Percentiles rank a stretch among this genome's conserved stretches.
These are phyloP conservation scores for Psidium guajava DNA, from an alignment of 345 rosid species.

Conservation along the genomic window DNA sequence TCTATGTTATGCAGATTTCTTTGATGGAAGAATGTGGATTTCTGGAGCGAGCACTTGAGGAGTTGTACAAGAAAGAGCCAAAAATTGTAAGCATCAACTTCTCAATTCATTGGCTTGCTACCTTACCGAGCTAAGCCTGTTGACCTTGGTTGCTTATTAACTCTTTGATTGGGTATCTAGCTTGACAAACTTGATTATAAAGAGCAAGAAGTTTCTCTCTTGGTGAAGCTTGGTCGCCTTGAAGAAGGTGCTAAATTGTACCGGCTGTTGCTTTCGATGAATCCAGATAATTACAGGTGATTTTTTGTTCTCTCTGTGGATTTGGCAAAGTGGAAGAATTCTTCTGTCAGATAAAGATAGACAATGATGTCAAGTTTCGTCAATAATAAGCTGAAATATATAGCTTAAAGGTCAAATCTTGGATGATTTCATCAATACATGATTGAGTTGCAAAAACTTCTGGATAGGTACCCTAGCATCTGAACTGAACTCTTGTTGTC, in stretches of 20 bases:
- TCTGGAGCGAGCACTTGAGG: slow-evolving; percentile 67
- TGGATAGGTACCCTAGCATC: no score
- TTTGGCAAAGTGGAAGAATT: neutral
- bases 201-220: slow-evolving; percentile 85
- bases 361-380: neutral
- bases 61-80: slow-evolving; percentile 56
- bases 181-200: slow-evolving; percentile 73
- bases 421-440: no score
- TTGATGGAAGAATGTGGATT: slow-evolving; percentile 79
- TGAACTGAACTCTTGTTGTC: neutral
- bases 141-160: slow-evolving; percentile 2
- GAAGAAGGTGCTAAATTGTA: slow-evolving; percentile 78
- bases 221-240: slow-evolving; percentile 57
- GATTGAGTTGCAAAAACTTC: no score
- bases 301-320: neutral
- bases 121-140: neutral
- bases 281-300: slow-evolving; percentile 98
- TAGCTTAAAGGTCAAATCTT: neutral
- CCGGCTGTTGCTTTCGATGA: slow-evolving; percentile 63
- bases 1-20: slow-evolving; percentile 41
- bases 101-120: neutral
- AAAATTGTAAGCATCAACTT: slow-evolving; percentile 61
- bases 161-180: slow-evolving; percentile 30
- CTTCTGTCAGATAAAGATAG: neutral
- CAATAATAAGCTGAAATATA: neutral